Evolutionary conservation across 768 basidiomycete species (phyloP).

Genomic region (Dendrothele bispora): DNA sequence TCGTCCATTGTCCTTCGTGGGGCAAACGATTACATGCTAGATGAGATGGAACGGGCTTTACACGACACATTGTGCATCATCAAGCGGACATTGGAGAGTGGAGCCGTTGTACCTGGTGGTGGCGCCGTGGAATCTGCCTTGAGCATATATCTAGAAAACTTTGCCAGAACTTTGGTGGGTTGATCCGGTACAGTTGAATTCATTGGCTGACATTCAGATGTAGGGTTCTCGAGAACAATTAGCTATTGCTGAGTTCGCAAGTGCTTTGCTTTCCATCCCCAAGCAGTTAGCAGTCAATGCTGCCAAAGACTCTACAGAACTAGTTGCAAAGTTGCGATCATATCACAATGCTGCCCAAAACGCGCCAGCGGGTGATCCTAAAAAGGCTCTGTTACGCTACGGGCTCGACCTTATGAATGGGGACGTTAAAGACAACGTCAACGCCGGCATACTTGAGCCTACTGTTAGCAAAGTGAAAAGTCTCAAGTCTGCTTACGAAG

Average conservation of each 20-base stretch:
- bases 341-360: conserved; percentile 98
- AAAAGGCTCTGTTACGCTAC: conserved; percentile 87
- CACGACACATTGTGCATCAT: conserved; percentile 95
- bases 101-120: conserved; percentile 93
- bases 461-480: conserved; percentile 97
- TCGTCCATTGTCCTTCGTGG: conserved; percentile 92
- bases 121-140: conserved; percentile 97
- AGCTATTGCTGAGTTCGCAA: conserved; percentile 98
- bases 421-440: conserved; percentile 91
- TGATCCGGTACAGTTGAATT: too few species aligned
- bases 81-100: conserved; percentile 96
- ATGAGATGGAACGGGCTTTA: conserved; percentile 97
- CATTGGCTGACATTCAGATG: conserved; percentile 4
- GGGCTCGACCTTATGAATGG: conserved; percentile 95
- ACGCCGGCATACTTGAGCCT: conserved; percentile 92
- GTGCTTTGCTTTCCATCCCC: conserved; percentile 89
- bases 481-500: conserved; percentile 95
- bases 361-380: conserved; percentile 86
- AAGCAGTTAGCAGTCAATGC: conserved; percentile 98
- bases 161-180: conserved; percentile 93
- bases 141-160: conserved; percentile 97
- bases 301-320: conserved; percentile 96
- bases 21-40: conserved; percentile 98
- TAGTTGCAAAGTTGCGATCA: conserved; percentile 94
- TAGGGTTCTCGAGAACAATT: conserved; percentile 98